Evolutionary conservation across 2,329 filamentous ascomycete species (phyloP), one percentile per base, ranked within the genome.

Genomic region (Cordyceps fumosorosea): DNA sequence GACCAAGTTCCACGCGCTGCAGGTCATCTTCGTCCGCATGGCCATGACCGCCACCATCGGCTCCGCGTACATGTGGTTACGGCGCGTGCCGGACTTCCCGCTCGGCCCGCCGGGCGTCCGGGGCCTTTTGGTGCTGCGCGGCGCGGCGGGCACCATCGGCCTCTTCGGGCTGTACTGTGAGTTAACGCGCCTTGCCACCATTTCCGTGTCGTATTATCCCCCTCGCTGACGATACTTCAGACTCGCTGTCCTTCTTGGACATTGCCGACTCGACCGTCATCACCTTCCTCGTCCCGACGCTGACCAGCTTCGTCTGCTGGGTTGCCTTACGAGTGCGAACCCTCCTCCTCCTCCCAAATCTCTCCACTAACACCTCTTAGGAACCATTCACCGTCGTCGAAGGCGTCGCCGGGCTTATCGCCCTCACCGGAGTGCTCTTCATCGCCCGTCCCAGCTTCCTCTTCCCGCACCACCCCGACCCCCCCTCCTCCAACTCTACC

Each of bases 261-360:
- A 80, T 95, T 1, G 86, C 89, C 1, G 90, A 95, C 70, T 88
- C 90, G 1, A 91, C 88, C 0, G 89, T 93, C 26, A 86, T 95
- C 40, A 91, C 88, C 7, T 95, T 93, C 71, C 80, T 95, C 3
- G 83, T 89, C 0, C 90, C 90, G 0, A 87, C 87, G 8, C 78
- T 91, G 11, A 86, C 88, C 8, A 89, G 76, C 1, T 72, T 77
- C 80, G 72, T 92, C 81, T 82, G 86, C 79, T 67, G 91, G 84
- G 72, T 90, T 16, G 71, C 69, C 26, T 61, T 73, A 0, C 55
- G 60, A 1, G 71, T 72, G 63, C 40, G 18, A n/a, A 1, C 16
- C 14, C 40, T n/a, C 40, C 40, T 8, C 22, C 45, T 7, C 45
- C 7, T 10, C 22, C 45, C 24, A 18, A 40, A 5, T 40, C 40